phyloP scores from a whole-genome alignment of 306 rosid genomes.

The Vachellia collinsii region DNA sequence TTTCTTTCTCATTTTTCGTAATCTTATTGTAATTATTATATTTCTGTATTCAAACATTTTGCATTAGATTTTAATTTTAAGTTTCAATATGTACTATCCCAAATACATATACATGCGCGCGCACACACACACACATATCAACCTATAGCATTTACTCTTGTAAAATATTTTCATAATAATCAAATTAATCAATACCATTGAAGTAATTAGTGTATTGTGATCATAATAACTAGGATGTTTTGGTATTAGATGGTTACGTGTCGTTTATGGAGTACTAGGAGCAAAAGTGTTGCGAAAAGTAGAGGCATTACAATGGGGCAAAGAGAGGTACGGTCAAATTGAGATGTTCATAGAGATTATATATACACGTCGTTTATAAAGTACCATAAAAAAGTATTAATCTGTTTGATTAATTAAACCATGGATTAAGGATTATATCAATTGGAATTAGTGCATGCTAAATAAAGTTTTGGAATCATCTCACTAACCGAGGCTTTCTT shows the following conservation, averaged over 20 bases:
- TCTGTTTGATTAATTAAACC: background rate
- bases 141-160: background rate
- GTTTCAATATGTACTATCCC: background rate
- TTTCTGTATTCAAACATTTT: too few relatives aligned
- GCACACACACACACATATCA: too few relatives aligned
- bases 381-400: background rate
- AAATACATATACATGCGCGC: background rate
- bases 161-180: background rate
- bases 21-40: too few relatives aligned
- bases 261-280: background rate
- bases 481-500: conserved; percentile 1
- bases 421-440: background rate
- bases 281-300: background rate
- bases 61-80: too few relatives aligned
- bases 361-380: background rate
- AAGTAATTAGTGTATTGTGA: background rate
- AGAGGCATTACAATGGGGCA: conserved; percentile 42
- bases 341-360: conserved; percentile 12
- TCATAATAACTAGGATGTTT: background rate
- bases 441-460: conserved; percentile 4
- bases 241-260: background rate
- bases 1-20: too few relatives aligned
- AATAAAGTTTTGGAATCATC: conserved; percentile 13
- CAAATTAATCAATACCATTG: background rate
- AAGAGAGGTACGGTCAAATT: background rate